Evolutionary conservation across 2,329 filamentous ascomycete genomes (phyloP), one percentile per base, ranked within the genome.

Genomic region (Dothistroma pini): DNA sequence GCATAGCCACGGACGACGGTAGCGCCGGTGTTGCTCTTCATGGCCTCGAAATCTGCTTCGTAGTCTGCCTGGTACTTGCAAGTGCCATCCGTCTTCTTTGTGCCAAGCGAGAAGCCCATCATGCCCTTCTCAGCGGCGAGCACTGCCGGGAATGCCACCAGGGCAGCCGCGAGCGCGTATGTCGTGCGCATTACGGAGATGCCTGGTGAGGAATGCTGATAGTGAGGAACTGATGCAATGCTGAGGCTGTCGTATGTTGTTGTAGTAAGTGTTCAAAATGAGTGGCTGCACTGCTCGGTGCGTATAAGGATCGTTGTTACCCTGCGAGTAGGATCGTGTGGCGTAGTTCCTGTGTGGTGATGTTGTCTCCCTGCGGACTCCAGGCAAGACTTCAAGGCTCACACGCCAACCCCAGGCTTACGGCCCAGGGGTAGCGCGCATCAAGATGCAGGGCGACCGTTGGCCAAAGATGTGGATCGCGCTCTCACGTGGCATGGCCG

Each of bases 21-120:
- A 47, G 79, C 75, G 59, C 76, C 78, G 34, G 83, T 78, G 53
- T 79, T 71, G 54, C 74, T 71, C 67, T 80, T 79, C 69, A 90
- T 80, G 54, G 83, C 81, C 58, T 85, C 81, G 73, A 90, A 88
- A 73, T 90, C 88, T 54, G 77, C 78, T 68, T 84, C 81, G 75
- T 88, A 90, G 75, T 90, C 87, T 51, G 75, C 71, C 49, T 80
- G 77, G 41, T 76, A 76, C 76, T 90, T 90, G 82, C 88, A 90
- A 47, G 72, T 75, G 48, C 81, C 83, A 68, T 86, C 83, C 25
- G 80, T 59, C 65, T 83, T 83, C 73, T 88, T 86, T 69, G 86
- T 84, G 62, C 88, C 88, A 12, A 90, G 78, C 14, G 87, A 81
- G 70, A 89, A 89, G 56, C 88, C 88, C 62, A 89, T 77, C 32